phyloP scores from a whole-genome alignment of 2,329 filamentous ascomycete genomes.

The Trichoderma cornu-damae region DNA sequence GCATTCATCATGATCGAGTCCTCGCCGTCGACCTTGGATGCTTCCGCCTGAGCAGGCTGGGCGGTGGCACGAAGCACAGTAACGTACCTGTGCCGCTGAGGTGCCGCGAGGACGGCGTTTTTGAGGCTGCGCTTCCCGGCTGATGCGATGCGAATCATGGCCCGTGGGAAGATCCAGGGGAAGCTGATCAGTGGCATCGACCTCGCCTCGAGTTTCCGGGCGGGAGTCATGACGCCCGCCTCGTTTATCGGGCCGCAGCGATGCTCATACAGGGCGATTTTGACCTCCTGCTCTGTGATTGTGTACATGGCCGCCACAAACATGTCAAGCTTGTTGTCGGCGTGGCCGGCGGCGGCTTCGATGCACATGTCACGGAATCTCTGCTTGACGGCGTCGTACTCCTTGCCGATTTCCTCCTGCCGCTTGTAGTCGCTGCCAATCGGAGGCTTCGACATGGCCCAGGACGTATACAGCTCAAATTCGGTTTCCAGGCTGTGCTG shows the following conservation, averaged over 20 bases:
- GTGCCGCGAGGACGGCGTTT: slow-evolving; percentile 20
- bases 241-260: slow-evolving; percentile 28
- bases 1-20: background rate
- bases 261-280: slow-evolving; percentile 49
- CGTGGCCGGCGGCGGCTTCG: slow-evolving; percentile 55
- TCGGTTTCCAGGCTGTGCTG: slow-evolving; percentile 81
- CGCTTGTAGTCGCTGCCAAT: slow-evolving; percentile 77
- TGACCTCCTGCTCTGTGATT: slow-evolving; percentile 68
- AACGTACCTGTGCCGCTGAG: slow-evolving; percentile 8
- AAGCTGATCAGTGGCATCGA: slow-evolving; percentile 83
- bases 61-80: background rate
- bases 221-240: slow-evolving; percentile 28
- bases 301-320: slow-evolving; percentile 86
- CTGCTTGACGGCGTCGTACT: slow-evolving; percentile 61
- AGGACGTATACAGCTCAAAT: slow-evolving; percentile 87
- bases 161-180: slow-evolving; percentile 79
- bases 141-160: slow-evolving; percentile 39
- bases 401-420: slow-evolving; percentile 71
- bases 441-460: slow-evolving; percentile 69
- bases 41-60: background rate
- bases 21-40: no score
- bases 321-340: slow-evolving; percentile 56
- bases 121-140: slow-evolving; percentile 25
- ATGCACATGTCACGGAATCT: slow-evolving; percentile 64
- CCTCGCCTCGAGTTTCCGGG: slow-evolving; percentile 30